A percentile compares a stretch with the other conserved stretches of the same genome.
Evolutionary conservation across 1,139 yeast species (phyloP).

Genomic region (Geotrichum armillariae): DNA sequence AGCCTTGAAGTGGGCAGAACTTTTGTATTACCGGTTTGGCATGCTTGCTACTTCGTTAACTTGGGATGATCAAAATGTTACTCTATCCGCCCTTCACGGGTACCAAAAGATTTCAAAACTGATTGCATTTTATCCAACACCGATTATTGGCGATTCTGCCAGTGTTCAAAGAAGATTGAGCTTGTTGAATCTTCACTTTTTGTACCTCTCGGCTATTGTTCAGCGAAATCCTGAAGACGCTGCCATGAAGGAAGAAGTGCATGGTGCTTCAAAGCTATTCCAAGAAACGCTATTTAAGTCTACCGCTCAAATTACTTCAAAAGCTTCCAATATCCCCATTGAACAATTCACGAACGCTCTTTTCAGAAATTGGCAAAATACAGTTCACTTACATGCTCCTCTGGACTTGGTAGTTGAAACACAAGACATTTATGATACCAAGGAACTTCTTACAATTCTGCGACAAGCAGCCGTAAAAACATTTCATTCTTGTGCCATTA

Average conservation of each 20-base stretch:
- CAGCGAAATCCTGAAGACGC: constrained; percentile 22
- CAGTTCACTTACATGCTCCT: constrained; percentile 26
- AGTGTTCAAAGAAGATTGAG: constrained; percentile 23
- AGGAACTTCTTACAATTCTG: constrained; percentile 32
- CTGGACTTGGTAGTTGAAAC: constrained; percentile 27
- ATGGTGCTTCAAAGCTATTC: constrained; percentile 22
- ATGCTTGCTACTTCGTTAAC: constrained; percentile 25
- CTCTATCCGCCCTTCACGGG: constrained; percentile 28
- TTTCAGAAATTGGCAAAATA: constrained; percentile 37
- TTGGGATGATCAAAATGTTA: constrained; percentile 23
- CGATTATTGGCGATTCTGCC: constrained; percentile 3
- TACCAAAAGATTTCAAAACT: constrained; percentile 26
- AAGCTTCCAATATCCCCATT: constrained; percentile 40
- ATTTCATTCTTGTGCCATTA: constrained; percentile 49
- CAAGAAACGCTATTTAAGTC: constrained; percentile 29
- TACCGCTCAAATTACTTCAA: constrained; percentile 47
- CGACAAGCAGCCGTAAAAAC: constrained; percentile 46
- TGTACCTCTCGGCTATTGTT: constrained; percentile 23
- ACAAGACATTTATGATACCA: constrained; percentile 25
- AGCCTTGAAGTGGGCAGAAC: constrained; percentile 31
- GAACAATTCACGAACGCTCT: constrained; percentile 36
- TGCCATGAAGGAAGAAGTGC: constrained; percentile 17
- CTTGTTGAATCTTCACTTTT: constrained; percentile 26
- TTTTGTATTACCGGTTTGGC: constrained; percentile 28
- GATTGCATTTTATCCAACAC: constrained; percentile 3